These are phyloP conservation scores for Capsella rubella DNA, from an alignment of 441 rosid genomes.

Conservation along the genomic window DNA sequence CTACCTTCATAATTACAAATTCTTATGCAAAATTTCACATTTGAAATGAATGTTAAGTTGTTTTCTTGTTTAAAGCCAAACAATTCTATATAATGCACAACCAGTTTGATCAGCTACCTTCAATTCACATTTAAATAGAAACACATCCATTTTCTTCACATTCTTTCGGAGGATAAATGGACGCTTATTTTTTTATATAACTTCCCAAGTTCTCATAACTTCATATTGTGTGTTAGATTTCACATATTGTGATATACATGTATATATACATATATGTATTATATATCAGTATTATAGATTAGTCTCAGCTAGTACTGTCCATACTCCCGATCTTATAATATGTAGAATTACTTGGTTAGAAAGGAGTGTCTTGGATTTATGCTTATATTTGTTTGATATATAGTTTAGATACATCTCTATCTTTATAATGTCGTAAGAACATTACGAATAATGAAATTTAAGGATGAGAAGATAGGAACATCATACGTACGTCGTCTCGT, in stretches of 20 bases:
- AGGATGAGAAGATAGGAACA: not conserved
- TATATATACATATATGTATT: not conserved
- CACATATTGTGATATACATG: not conserved
- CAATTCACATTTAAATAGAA: not conserved
- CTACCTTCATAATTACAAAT: not conserved
- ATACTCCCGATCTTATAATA: not conserved
- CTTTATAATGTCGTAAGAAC: not conserved
- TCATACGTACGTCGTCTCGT: not conserved
- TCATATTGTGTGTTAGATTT: not conserved
- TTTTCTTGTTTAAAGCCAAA: not conserved
- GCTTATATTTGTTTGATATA: not conserved
- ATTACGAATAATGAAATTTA: not conserved
- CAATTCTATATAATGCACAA: not conserved
- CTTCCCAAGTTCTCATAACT: not conserved
- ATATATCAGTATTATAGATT: not conserved
- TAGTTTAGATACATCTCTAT: not conserved
- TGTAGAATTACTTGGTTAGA: not conserved
- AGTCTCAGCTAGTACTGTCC: not conserved
- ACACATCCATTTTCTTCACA: constrained; percentile 6
- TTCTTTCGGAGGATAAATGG: not conserved
- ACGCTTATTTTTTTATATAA: not conserved
- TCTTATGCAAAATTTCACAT: not conserved
- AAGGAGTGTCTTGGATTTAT: not conserved
- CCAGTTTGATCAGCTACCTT: not conserved
- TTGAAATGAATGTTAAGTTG: not conserved